Conservation (phyloP, 768 basidiomycete species). For the Holtermannia corniformis region DNA sequence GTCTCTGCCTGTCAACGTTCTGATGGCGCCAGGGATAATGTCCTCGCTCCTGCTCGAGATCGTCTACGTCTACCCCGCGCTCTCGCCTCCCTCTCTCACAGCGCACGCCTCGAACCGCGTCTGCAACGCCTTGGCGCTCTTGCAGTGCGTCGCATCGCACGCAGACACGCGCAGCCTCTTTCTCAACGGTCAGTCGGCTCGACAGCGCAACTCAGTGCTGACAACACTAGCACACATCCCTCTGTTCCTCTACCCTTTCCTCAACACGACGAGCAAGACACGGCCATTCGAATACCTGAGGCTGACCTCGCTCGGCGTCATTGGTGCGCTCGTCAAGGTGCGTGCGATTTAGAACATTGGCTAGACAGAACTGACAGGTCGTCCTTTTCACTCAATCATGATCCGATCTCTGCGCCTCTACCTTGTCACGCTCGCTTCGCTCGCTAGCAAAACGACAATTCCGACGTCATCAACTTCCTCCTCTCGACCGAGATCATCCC, state of each 20-base stretch:
- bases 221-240: conserved; percentile 69
- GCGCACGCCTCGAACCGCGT: conserved; percentile 97
- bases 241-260: conserved; percentile 87
- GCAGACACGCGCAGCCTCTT: conserved; percentile 91
- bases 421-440: not conserved
- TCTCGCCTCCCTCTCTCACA: conserved; percentile 89
- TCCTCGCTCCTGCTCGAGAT: conserved; percentile 94
- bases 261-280: conserved; percentile 98
- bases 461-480: conserved; percentile 96
- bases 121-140: conserved; percentile 92
- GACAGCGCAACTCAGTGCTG: not conserved
- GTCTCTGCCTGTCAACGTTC: conserved; percentile 1
- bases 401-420: not conserved
- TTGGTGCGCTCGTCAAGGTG: conserved; percentile 96
- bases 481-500: conserved; percentile 99
- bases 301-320: conserved; percentile 98
- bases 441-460: conserved; percentile 93
- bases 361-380: not conserved
- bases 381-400: too few species aligned
- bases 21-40: conserved; percentile 67
- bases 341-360: conserved; percentile 11
- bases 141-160: conserved; percentile 98
- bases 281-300: conserved; percentile 99
- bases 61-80: conserved; percentile 91
- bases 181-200: conserved; percentile 59